These are phyloP conservation scores for Candida chauliodis DNA, from an alignment of 805 yeast species.

Conservation along the genomic window DNA sequence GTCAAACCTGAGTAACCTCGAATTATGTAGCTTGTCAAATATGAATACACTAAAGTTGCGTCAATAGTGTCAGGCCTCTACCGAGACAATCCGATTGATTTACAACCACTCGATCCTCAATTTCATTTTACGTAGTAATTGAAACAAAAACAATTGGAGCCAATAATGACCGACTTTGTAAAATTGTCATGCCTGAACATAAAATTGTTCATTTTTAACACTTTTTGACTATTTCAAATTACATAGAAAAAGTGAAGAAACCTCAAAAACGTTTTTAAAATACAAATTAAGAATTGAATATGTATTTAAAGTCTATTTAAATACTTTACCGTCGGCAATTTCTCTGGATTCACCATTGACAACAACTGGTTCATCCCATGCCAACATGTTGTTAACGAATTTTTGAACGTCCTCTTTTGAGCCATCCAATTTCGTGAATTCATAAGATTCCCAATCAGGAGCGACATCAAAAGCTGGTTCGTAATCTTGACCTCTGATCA, in stretches of 20 bases:
- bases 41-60: no score
- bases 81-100: no score
- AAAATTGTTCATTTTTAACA: no score
- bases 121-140: no score
- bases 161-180: no score
- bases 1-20: no score
- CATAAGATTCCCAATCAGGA: constrained; percentile 98
- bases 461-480: constrained; percentile 96
- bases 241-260: neutral
- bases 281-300: neutral
- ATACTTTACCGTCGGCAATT: constrained; percentile 96
- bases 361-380: constrained; percentile 94
- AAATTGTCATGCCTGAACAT: no score
- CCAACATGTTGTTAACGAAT: constrained; percentile 87
- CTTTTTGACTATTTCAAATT: no score
- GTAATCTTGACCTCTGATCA: constrained; percentile 91
- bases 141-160: no score
- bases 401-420: constrained; percentile 72
- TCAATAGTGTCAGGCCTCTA: no score
- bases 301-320: constrained; percentile 54
- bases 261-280: neutral
- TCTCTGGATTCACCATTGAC: constrained; percentile 78
- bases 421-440: constrained; percentile 77
- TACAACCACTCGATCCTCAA: no score
- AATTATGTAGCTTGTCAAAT: no score